These are phyloP conservation scores for Bretschneidera sinensis DNA, from an alignment of 345 rosid genomes.

Conservation along the genomic window DNA sequence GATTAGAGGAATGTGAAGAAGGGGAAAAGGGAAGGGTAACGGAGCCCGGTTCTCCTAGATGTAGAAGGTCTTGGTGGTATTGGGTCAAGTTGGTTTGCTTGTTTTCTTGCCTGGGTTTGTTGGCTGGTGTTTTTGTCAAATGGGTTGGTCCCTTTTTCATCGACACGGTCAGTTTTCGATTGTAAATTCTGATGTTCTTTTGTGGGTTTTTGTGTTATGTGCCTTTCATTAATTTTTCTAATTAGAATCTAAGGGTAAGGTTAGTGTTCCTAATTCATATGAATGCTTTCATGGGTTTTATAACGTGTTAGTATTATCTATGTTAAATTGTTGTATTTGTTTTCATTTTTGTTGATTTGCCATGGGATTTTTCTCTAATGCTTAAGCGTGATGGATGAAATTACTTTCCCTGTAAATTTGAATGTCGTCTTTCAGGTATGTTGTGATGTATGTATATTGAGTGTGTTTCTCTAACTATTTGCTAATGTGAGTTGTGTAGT, in stretches of 20 bases:
- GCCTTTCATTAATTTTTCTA: background rate
- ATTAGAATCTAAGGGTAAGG: background rate
- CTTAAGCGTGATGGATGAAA: too few relatives aligned
- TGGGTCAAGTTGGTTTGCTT: constrained; percentile 61
- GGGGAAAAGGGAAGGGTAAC: constrained; percentile 24
- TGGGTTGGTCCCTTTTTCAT: constrained; percentile 92
- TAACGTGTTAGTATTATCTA: background rate
- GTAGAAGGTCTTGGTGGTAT: constrained; percentile 49
- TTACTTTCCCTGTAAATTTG: too few relatives aligned
- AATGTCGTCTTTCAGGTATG: too few relatives aligned
- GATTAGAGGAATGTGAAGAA: constrained; percentile 33
- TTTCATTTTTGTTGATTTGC: background rate
- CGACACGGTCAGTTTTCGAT: constrained; percentile 58
- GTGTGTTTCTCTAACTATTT: too few relatives aligned
- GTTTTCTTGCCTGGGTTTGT: constrained; percentile 41
- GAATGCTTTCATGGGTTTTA: background rate
- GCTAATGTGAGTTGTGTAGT: background rate
- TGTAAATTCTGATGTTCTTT: background rate
- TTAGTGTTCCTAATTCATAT: background rate
- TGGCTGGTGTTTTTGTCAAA: constrained; percentile 65
- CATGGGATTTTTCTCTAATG: background rate
- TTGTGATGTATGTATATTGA: too few relatives aligned
- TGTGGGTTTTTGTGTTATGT: background rate
- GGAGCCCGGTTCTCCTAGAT: constrained; percentile 24
- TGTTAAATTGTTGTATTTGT: background rate